Evolutionary conservation across 257 asterid species (phyloP).

Genomic region (Cynanchum wilfordii): DNA sequence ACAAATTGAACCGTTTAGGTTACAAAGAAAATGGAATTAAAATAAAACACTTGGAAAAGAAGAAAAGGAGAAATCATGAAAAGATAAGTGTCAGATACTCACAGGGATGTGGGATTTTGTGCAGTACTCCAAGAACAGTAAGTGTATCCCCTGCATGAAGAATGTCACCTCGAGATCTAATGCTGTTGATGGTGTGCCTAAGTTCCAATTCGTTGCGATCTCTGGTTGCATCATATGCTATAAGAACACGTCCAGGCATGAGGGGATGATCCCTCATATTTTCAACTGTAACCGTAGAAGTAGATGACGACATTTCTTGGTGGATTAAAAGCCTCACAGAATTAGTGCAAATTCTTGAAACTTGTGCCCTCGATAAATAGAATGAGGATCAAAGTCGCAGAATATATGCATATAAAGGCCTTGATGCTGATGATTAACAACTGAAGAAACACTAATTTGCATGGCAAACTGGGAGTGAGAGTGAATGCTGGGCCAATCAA

Average conservation of each 20-base stretch:
- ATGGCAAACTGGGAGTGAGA: not conserved
- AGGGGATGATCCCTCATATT: constrained; percentile 27
- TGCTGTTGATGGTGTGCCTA: constrained; percentile 26
- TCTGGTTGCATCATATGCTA: constrained; percentile 62
- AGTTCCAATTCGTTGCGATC: constrained; percentile 34
- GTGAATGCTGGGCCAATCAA: constrained; percentile 2
- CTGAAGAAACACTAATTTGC: not conserved
- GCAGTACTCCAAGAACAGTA: constrained; percentile 52
- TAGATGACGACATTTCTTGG: constrained; percentile 29
- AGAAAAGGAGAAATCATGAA: not conserved
- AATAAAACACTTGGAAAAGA: not conserved
- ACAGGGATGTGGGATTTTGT: constrained; percentile 61
- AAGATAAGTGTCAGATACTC: constrained; percentile 19
- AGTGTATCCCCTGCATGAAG: constrained; percentile 43
- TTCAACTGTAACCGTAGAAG: constrained; percentile 5
- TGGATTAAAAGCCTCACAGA: not conserved
- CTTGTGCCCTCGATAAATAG: not conserved
- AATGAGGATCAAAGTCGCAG: not conserved
- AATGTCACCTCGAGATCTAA: constrained; percentile 35
- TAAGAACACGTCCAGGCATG: constrained; percentile 39
- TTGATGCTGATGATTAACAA: not conserved
- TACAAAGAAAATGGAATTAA: not conserved
- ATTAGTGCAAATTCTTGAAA: not conserved
- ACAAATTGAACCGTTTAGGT: not conserved
- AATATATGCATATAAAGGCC: constrained; percentile 12